A percentile compares a stretch with the other conserved stretches of the same genome.
These are phyloP conservation scores for Penicillium cosmopolitanum DNA, from an alignment of 495 filamentous ascomycete genomes.

Conservation along the genomic window DNA sequence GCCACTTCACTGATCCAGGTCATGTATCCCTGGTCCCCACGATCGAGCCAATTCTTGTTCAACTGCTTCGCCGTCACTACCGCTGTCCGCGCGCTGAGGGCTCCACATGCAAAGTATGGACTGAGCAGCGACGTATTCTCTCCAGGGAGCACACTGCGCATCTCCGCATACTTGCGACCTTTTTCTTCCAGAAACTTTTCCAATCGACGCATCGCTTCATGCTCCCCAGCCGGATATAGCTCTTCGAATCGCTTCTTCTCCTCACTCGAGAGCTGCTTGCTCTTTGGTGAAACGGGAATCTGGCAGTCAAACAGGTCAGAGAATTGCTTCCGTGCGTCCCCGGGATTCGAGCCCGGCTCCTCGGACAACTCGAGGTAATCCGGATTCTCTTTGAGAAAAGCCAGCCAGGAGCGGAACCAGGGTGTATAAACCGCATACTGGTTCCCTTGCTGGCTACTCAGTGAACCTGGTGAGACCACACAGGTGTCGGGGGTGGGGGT, in stretches of 20 bases:
- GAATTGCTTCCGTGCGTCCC: conserved; percentile 54
- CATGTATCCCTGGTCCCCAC: conserved; percentile 66
- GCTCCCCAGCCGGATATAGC: conserved; percentile 81
- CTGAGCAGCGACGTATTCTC: conserved; percentile 74
- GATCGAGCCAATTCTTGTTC: conserved; percentile 74
- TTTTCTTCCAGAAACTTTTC: conserved; percentile 71
- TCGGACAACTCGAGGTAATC: conserved; percentile 64
- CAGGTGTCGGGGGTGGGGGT: conserved; percentile 77
- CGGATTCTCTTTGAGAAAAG: conserved; percentile 68
- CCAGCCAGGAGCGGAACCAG: conserved; percentile 79
- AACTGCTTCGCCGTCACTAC: conserved; percentile 64
- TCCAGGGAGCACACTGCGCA: conserved; percentile 62
- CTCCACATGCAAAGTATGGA: conserved; percentile 77
- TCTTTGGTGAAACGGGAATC: conserved; percentile 67
- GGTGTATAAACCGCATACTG: conserved; percentile 87
- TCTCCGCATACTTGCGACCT: conserved; percentile 61
- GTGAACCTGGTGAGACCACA: conserved; percentile 71
- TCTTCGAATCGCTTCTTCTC: conserved; percentile 59
- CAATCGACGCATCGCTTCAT: conserved; percentile 69
- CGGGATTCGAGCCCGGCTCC: conserved; percentile 63
- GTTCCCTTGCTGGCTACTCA: conserved; percentile 65
- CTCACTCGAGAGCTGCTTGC: conserved; percentile 62
- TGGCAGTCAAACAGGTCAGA: conserved; percentile 61
- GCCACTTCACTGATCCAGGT: conserved; percentile 88
- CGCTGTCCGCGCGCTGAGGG: conserved; percentile 76